These are phyloP conservation scores for Rhizopogon vesiculosus DNA, from an alignment of 768 basidiomycete species.

Conservation along the genomic window DNA sequence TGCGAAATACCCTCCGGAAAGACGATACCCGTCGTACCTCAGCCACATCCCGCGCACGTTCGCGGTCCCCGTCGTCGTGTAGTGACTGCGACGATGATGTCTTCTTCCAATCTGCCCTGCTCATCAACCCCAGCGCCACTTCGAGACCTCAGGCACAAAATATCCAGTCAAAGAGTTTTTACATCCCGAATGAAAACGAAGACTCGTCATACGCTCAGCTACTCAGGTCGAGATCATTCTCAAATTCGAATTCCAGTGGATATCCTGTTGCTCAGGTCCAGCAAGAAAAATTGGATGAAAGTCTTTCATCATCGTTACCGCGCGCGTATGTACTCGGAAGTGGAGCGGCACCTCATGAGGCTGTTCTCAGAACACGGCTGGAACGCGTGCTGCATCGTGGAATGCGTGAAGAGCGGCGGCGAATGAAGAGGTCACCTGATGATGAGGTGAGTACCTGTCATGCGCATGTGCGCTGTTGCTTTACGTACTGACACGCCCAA, in stretches of 20 bases:
- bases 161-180: constrained; percentile 13
- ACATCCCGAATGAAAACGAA: constrained; percentile 30
- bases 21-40: constrained; percentile 35
- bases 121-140: constrained; percentile 18
- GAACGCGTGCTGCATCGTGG: constrained; percentile 44
- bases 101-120: constrained; percentile 23
- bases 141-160: constrained; percentile 6
- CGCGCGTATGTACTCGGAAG: constrained; percentile 10
- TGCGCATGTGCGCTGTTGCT: background rate
- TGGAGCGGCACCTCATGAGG: constrained; percentile 43
- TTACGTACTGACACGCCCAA: constrained; percentile 1
- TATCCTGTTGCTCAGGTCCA: constrained; percentile 8
- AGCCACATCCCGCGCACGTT: constrained; percentile 12
- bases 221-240: constrained; percentile 22
- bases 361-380: constrained; percentile 46
- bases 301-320: constrained; percentile 11
- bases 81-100: constrained; percentile 24
- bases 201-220: constrained; percentile 19
- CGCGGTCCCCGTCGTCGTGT: constrained; percentile 15
- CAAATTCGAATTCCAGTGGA: constrained; percentile 13
- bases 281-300: constrained; percentile 16
- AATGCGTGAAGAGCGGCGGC: constrained; percentile 10
- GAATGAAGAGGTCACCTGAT: constrained; percentile 10
- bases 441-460: constrained; percentile 18
- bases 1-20: constrained; percentile 53